Evolutionary conservation across 202 grass and related monocot genomes (phyloP).

Genomic region (Panicum hallii): DNA sequence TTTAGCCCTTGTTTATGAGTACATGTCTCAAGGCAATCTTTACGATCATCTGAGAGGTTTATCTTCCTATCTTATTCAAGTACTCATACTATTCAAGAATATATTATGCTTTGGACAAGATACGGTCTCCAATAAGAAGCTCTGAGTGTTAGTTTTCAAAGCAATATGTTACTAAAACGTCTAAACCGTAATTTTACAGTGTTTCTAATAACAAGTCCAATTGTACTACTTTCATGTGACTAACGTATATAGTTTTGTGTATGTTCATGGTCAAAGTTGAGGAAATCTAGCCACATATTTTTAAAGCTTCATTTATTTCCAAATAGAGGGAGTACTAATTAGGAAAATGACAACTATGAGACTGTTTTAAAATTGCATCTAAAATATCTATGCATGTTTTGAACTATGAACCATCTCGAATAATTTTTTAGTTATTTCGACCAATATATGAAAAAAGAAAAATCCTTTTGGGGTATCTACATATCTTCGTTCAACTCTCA

Average conservation of each 20-base stretch:
- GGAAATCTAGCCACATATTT: not conserved
- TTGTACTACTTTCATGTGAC: not conserved
- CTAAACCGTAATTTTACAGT: not conserved
- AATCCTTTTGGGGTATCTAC: not conserved
- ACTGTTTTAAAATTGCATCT: not conserved
- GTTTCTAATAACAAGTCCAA: not conserved
- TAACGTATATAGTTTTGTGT: no score
- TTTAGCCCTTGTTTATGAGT: slow-evolving; percentile 69
- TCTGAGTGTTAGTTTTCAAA: not conserved
- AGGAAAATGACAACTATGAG: not conserved
- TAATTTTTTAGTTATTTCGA: not conserved
- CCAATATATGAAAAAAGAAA: not conserved
- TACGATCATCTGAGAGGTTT: slow-evolving; percentile 52
- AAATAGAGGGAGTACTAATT: not conserved
- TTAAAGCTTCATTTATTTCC: not conserved
- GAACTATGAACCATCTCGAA: not conserved
- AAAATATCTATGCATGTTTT: not conserved
- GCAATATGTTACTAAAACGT: not conserved
- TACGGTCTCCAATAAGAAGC: not conserved
- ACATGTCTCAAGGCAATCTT: slow-evolving; percentile 68
- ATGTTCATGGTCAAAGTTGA: not conserved
- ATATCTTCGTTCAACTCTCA: not conserved
- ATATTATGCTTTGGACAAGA: not conserved
- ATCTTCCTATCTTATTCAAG: not conserved
- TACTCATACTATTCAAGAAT: not conserved